phyloP scores from a whole-genome alignment of 1,139 yeast genomes.

The Suhomyces bokatorum region DNA sequence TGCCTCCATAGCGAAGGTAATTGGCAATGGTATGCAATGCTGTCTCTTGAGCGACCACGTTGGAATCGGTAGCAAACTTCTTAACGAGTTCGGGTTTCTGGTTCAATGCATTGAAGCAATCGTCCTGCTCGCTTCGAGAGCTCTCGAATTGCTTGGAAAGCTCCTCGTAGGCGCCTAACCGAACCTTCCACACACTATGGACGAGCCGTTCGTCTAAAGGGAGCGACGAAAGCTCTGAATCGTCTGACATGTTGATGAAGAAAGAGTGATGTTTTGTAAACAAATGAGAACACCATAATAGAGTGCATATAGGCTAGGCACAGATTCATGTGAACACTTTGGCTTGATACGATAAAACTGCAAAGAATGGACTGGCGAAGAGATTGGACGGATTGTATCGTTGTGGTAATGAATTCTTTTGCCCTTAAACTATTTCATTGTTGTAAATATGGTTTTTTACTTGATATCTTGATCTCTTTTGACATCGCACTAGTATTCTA shows the following conservation, averaged over 20 bases:
- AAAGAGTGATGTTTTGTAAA: constrained; percentile 10
- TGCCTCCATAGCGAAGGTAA: constrained; percentile 63
- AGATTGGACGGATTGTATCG: too few relatives aligned
- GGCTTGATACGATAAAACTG: too few relatives aligned
- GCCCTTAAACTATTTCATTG: too few relatives aligned
- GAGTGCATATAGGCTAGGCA: constrained; percentile 1
- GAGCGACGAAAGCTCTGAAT: constrained; percentile 61
- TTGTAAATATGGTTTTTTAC: too few relatives aligned
- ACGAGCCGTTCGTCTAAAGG: constrained; percentile 65
- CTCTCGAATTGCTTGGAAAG: constrained; percentile 52
- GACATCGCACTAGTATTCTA: too few relatives aligned
- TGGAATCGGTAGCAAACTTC: constrained; percentile 68
- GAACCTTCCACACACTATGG: constrained; percentile 90
- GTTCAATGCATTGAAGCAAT: constrained; percentile 52
- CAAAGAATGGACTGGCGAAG: too few relatives aligned
- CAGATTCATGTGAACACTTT: too few relatives aligned
- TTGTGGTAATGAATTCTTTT: too few relatives aligned
- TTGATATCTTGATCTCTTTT: too few relatives aligned
- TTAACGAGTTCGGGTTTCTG: constrained; percentile 51
- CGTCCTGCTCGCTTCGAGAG: constrained; percentile 57
- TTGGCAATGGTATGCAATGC: constrained; percentile 61
- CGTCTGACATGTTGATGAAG: constrained; percentile 29
- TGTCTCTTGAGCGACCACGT: constrained; percentile 90
- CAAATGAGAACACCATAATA: constrained; percentile 10
- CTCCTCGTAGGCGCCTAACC: constrained; percentile 79